Conservation (phyloP, 2,329 filamentous ascomycete species). For the Hansfordia pulvinata region DNA sequence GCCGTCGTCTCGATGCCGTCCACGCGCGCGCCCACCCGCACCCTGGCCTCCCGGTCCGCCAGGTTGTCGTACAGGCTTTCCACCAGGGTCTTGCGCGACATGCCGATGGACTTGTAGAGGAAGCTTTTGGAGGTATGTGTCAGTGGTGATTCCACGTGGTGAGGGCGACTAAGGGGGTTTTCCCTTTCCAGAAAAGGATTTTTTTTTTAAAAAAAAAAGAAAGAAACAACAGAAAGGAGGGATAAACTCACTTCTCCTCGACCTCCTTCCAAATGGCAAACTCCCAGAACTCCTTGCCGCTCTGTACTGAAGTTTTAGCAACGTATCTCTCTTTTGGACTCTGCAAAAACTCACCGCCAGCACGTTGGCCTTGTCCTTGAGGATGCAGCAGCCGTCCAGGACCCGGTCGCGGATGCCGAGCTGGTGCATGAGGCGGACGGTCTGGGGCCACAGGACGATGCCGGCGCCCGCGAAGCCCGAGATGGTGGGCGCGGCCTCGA, state of each 20-base stretch:
- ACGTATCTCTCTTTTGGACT: too few species aligned
- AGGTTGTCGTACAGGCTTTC: background rate
- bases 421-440: background rate
- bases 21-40: background rate
- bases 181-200: too few species aligned
- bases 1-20: background rate
- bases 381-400: background rate
- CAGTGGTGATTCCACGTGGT: too few species aligned
- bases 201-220: background rate
- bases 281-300: too few species aligned
- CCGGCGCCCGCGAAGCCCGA: constrained; percentile 8
- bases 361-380: background rate
- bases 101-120: background rate
- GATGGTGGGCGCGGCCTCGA: constrained; percentile 8
- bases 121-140: too few species aligned
- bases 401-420: background rate
- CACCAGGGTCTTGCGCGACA: background rate
- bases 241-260: too few species aligned
- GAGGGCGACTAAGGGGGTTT: too few species aligned
- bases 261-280: background rate
- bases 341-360: background rate
- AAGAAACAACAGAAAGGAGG: too few species aligned
- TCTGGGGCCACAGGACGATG: constrained; percentile 5
- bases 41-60: background rate
- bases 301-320: too few species aligned